phyloP scores from a whole-genome alignment of 495 filamentous ascomycete species.

The Cercophora scortea region DNA sequence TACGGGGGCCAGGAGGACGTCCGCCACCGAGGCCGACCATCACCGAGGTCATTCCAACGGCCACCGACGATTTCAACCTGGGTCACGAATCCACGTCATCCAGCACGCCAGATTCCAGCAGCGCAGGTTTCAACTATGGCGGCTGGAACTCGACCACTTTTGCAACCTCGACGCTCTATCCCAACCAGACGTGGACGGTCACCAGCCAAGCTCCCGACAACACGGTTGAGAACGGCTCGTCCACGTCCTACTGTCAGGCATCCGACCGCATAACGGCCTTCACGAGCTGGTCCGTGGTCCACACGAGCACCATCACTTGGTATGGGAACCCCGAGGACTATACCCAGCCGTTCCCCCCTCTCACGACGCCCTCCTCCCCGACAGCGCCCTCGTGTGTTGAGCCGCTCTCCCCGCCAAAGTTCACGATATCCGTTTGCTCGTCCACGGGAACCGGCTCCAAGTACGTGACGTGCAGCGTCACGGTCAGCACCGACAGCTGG shows the following conservation, averaged over 20 bases:
- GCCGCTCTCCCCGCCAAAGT: slow-evolving; percentile 15
- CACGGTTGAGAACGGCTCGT: neutral
- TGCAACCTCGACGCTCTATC: neutral
- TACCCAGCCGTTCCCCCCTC: slow-evolving; percentile 31
- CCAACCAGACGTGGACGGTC: slow-evolving; percentile 5
- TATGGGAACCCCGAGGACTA: slow-evolving; percentile 33
- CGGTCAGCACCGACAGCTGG: slow-evolving; percentile 9
- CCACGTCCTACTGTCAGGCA: slow-evolving; percentile 12
- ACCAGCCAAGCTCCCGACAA: neutral
- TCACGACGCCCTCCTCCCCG: slow-evolving; percentile 23
- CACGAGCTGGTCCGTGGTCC: slow-evolving; percentile 31
- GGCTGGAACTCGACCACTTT: slow-evolving; percentile 1
- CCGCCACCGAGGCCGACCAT: neutral
- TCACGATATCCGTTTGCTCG: slow-evolving; percentile 32
- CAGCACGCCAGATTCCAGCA: neutral
- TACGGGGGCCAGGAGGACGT: neutral
- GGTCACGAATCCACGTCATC: neutral
- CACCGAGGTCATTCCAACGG: neutral
- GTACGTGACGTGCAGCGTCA: slow-evolving; percentile 15
- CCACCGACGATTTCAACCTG: neutral
- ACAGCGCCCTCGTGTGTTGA: slow-evolving; percentile 25
- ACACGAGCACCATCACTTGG: slow-evolving; percentile 40
- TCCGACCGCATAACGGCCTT: neutral
- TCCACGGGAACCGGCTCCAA: slow-evolving; percentile 21
- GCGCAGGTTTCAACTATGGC: neutral